Base-by-base conservation (phyloP, 176 grass and related monocot genomes). In the Panicum miliaceum region DNA sequence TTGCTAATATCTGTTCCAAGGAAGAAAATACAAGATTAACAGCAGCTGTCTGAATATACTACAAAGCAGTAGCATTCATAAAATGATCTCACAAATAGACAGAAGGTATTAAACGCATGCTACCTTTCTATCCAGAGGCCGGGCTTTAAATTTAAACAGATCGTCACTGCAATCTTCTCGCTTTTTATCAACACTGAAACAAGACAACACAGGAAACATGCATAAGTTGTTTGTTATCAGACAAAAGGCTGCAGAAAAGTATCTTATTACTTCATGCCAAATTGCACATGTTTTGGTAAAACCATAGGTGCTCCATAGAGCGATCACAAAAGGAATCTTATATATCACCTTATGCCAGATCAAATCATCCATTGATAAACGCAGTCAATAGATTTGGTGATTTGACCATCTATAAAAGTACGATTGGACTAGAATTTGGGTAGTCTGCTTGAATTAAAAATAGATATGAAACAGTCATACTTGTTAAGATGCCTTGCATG, bases 91-190 rank as follows among this genome's bases (percentile, higher is more conserved):
- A 83, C 57, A 85, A 60, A 81, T 48, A 72, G 57, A 73, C 7
- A 82, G 2, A 65, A 65, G 45, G 47, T 22, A 12, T 58, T 72
- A 47, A 74, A 45, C 20, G 59, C 9, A 26, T 85, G 34, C 27
- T 90, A 97, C 94, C 91, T 94, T 97, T 83, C 86, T 94, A 94
- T 92, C 82, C 75, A 88, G 12, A 3, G 80, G 64, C 42, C 42
- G 76, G 63, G 94, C 90, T 89, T 90, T 94, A 80, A 94, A 97
- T 90, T 86, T 88, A 66, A 84, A 94, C 35, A 83, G 7, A 46
- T 35, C 81, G 37, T 66, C 66, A 71, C 83, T 90, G 73, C 46
- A 69, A 56, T 92, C 81, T 67, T 90, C 68, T 42, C 34, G 6
- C 42, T 79, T 97, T 56, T 82, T 84, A 68, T 84, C 82, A 37